Conservation (phyloP, 2,329 filamentous ascomycete genomes). For the Trichoderma sp. region DNA sequence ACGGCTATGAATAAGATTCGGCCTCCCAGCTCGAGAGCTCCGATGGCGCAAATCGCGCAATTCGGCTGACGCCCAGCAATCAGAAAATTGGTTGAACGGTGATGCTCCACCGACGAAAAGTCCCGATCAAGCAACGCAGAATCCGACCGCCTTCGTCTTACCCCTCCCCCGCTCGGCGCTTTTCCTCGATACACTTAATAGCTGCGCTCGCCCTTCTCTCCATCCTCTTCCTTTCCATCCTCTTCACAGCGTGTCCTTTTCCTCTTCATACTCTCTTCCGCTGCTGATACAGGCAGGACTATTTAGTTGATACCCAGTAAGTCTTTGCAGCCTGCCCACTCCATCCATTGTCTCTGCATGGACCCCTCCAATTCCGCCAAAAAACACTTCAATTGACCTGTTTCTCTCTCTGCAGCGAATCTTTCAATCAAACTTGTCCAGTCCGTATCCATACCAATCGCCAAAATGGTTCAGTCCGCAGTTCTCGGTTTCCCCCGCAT, state of each 20-base stretch:
- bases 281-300: constrained; percentile 12
- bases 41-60: constrained; percentile 19
- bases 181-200: constrained; percentile 15
- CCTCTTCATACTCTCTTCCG: neutral
- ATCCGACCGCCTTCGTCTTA: constrained; percentile 13
- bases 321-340: neutral
- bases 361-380: neutral
- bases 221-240: constrained; percentile 1
- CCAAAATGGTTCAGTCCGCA: constrained; percentile 63
- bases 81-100: neutral
- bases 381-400: neutral
- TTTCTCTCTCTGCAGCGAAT: neutral
- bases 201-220: constrained; percentile 1
- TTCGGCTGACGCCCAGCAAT: constrained; percentile 2
- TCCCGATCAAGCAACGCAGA: constrained; percentile 4
- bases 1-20: constrained; percentile 13
- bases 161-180: constrained; percentile 19
- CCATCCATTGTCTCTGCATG: neutral
- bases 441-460: constrained; percentile 29
- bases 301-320: constrained; percentile 4
- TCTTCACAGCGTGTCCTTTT: constrained; percentile 11
- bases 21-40: neutral
- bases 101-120: constrained; percentile 12
- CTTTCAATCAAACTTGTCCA: constrained; percentile 1
- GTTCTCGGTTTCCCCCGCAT: constrained; percentile 99